Evolutionary conservation across 192 early-diverging fungal genomes (phyloP).

Genomic region (Podila verticillata): DNA sequence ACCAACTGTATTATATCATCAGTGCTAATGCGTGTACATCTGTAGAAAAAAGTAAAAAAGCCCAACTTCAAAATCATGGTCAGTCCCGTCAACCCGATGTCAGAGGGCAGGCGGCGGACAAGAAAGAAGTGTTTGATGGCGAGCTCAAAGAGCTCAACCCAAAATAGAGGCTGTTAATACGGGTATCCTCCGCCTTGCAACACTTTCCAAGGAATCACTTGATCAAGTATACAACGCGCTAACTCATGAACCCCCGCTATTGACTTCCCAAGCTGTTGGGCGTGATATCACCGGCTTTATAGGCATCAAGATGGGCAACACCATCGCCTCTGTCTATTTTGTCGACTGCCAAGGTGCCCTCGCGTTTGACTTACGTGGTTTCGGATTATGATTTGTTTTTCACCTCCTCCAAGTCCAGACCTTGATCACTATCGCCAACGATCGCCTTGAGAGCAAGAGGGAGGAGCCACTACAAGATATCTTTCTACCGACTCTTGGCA

Average conservation of each 20-base stretch:
- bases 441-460: too few relatives aligned
- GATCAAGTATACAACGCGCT: neutral
- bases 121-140: neutral
- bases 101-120: slow-evolving; percentile 1
- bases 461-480: too few relatives aligned
- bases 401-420: too few relatives aligned
- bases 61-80: slow-evolving; percentile 6
- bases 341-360: too few relatives aligned
- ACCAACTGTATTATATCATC: too few relatives aligned
- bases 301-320: neutral
- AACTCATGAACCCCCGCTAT: neutral
- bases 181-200: neutral
- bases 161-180: neutral
- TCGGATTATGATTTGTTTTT: too few relatives aligned
- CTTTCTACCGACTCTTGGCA: too few relatives aligned
- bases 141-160: neutral
- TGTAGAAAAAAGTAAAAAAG: slow-evolving; percentile 14
- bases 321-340: too few relatives aligned
- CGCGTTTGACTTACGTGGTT: too few relatives aligned
- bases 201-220: slow-evolving; percentile 1
- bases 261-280: neutral
- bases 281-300: neutral
- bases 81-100: slow-evolving; percentile 15
- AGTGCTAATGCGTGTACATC: slow-evolving; percentile 17
- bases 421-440: too few relatives aligned